A percentile compares a stretch with the other conserved stretches of the same genome.
These are phyloP conservation scores for Ensete glaucum DNA, from an alignment of 176 grass and related monocot species.

Conservation along the genomic window DNA sequence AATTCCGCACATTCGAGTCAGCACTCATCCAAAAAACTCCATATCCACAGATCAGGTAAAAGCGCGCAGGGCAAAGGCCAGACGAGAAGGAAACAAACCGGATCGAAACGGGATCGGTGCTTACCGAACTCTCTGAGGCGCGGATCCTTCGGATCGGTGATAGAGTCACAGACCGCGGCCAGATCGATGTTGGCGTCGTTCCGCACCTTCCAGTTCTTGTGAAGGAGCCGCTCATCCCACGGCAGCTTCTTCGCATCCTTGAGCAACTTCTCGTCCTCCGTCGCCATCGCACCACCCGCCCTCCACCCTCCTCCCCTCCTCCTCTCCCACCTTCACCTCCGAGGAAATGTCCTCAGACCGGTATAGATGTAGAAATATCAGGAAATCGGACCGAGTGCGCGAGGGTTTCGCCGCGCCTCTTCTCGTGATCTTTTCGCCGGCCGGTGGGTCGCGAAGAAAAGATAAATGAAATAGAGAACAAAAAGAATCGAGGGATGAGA, in stretches of 20 bases:
- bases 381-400: slow-evolving; percentile 20
- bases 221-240: slow-evolving; percentile 90
- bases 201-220: slow-evolving; percentile 99
- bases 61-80: slow-evolving; percentile 5
- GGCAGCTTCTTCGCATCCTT: slow-evolving; percentile 98
- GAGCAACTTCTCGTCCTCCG: slow-evolving; percentile 98
- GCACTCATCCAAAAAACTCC: background rate
- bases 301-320: too few relatives aligned
- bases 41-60: slow-evolving; percentile 11
- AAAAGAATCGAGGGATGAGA: background rate
- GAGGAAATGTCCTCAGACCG: background rate
- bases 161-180: slow-evolving; percentile 64
- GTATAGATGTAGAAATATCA: background rate
- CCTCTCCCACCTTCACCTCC: background rate
- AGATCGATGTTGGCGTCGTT: slow-evolving; percentile 99
- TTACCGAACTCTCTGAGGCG: slow-evolving; percentile 89
- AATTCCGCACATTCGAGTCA: background rate
- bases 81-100: slow-evolving; percentile 18
- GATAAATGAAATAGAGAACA: background rate
- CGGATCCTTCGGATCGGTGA: slow-evolving; percentile 93
- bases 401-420: slow-evolving; percentile 19
- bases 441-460: background rate
- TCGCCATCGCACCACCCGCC: slow-evolving; percentile 42
- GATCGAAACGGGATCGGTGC: background rate
- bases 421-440: slow-evolving; percentile 5